Evolutionary conservation across 768 basidiomycete genomes (phyloP), one percentile per base, ranked within the genome.

Genomic region (Naganishia vishniacii): DNA sequence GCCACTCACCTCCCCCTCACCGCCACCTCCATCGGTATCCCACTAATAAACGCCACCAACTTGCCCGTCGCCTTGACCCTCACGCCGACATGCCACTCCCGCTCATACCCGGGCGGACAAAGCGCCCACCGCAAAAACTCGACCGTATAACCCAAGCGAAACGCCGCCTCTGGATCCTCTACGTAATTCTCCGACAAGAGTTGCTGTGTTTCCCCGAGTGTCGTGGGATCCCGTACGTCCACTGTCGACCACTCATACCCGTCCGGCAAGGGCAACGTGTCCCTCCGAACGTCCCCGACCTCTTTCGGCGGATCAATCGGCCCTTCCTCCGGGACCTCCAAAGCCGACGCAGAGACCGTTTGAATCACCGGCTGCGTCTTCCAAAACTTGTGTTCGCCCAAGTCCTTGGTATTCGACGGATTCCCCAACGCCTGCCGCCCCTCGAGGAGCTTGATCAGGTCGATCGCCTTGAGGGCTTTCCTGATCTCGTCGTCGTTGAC

Each of bases 341-440:
- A 3, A 25, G 62, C 18, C 67, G 60, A 40, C 53, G 16, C 11
- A 26, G 42, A n/a, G 48, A 45, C n/a, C 34, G 44, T 78, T 72
- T 92, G 90, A n/a, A 91, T 88, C 7, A 99, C 95, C 3, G 95
- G 95, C 77, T 99, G 95, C 6, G 94, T 98, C 34, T 81, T 84
- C 95, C 95, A 98, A 79, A 99, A 99, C 92, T 93, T 94, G 74
- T 95, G 91, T 73, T 88, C 86, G 48, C 89, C 90, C 73, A 87
- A 83, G 68, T 88, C 84, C 79, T 91, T 89, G 71, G 83, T 85
- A 70, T 86, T 86, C 0, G 66, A 66, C 68, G 83, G 81, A 12
- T 88, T 89, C 23, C 86, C 86, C 32, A 87, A 67, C 11, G 87
- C 89, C 41, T 84, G 80, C 73, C 91, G 90, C 7, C 90, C 91